These are phyloP conservation scores for Aspergillus pseudoglaucus DNA, from an alignment of 2,329 filamentous ascomycete genomes.

Conservation along the genomic window DNA sequence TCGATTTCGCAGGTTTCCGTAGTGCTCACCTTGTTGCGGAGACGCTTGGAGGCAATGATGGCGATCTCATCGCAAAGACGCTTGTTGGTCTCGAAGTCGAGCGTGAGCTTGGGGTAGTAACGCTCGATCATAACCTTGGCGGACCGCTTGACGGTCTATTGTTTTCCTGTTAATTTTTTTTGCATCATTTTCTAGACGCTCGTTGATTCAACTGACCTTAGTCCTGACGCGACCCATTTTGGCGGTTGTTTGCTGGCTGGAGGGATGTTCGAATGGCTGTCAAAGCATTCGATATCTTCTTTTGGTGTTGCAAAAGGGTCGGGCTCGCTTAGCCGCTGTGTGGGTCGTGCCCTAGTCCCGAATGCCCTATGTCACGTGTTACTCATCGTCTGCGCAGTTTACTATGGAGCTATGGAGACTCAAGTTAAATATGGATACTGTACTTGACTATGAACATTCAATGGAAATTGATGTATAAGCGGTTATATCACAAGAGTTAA, in stretches of 20 bases:
- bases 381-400: not conserved
- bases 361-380: conserved; percentile 16
- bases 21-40: conserved; percentile 84
- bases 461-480: not conserved
- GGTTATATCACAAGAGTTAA: conserved; percentile 24
- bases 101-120: conserved; percentile 94
- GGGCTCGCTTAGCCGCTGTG: conserved; percentile 21
- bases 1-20: not conserved
- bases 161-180: not conserved
- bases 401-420: not conserved
- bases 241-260: conserved; percentile 32
- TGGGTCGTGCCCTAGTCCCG: conserved; percentile 14
- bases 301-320: conserved; percentile 7
- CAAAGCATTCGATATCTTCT: conserved; percentile 8
- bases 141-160: conserved; percentile 66
- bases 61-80: conserved; percentile 99
- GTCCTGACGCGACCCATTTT: conserved; percentile 47
- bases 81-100: conserved; percentile 99
- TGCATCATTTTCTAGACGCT: not conserved
- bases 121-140: conserved; percentile 99
- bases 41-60: conserved; percentile 97
- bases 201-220: conserved; percentile 16
- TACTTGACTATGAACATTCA: not conserved
- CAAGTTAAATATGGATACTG: conserved; percentile 7
- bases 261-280: conserved; percentile 22